Evolutionary conservation across 2,329 filamentous ascomycete species (phyloP), one percentile per base, ranked within the genome.

Genomic region (Paraconiothyrium sp.): DNA sequence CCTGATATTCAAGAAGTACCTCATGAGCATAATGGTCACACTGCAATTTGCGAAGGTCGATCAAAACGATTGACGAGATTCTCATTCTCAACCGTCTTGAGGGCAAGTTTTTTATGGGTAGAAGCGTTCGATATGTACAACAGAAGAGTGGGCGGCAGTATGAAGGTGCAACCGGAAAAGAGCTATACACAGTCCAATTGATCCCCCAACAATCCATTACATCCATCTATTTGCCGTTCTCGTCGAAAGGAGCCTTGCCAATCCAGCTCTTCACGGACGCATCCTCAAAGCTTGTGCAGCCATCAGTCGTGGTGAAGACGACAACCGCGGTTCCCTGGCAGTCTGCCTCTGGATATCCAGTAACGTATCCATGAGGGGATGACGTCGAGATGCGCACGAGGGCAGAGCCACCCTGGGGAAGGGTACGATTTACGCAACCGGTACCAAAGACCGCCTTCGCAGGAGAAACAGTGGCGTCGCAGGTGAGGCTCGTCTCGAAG

Each of bases 231-330:
- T 34, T 35, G 30, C 27, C 35, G 39, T 34, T 22, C 54, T 56
- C 54, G 32, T 47, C 43, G 43, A 56, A 56, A 24, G 54, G 54
- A 9, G 54, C 10, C 20, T 8, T 22, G 30, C 54, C 43, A 6
- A 46, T 56, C 54, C 54, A 56, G 32, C 54, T 56, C 54, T 56
- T 56, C n/a, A 56, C 54, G 11, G 10, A 14, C 9, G 35, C n/a
- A 48, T 47, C 52, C 2, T 55, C 54, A 27, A 56, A 48, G 30
- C 8, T 22, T 11, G 54, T 56, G 32, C 54, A 56, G 11, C 54
- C 54, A 35, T 56, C 54, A n/a, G 11, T 22, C 54, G 47, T n/a
- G 9, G 41, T 56, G 54, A 56, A 56, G 32, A 56, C 54, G 2
- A 56, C 43, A 37, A 56, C 8, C 20, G n/a, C 41, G 16, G 22